Evolutionary conservation across 257 asterid genomes (phyloP), one percentile per base, ranked within the genome.

Genomic region (Scutellaria minor): DNA sequence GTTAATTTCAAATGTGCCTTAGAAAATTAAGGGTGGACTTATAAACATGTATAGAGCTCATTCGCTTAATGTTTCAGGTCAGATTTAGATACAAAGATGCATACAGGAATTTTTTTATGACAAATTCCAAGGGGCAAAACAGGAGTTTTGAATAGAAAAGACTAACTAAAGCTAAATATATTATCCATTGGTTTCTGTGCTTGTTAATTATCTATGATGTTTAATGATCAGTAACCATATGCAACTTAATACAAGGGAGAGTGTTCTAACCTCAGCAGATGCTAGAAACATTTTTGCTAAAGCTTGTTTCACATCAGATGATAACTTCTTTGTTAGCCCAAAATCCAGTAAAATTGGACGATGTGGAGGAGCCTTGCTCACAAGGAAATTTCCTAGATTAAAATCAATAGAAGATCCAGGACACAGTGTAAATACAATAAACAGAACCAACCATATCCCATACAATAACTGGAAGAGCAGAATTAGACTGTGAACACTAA

Each of bases 251-350:
- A 53, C 15, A 12, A 48, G 18, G 67, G 45, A 66, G 53, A 56
- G 22, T 66, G 63, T 22, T 78, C 89, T 62, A 83, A 94, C 98
- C 98, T 94, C 98, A 8, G 97, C 97, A 71, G 98, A 85, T 58
- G 97, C 95, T 75, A 93, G 86, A 82, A 94, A 94, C 98, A 94
- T 94, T 83, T 89, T 94, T 73, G 98, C 98, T 62, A 94, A 85
- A 81, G 98, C 97, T 68, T 85, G 96, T 73, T 87, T 94, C 85
- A 85, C 40, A 48, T 95, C 64, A 69, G 87, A 58, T 85, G 98
- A 89, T 31, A 94, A 81, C 60, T 75, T 76, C 83, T 94, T 94
- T 22, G 98, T 94, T 48, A 94, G 97, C 80, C 98, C 98, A 83
- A 94, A 94, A 81, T 94, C 98, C 52, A 94, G 94, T 77, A 94